Percentiles rank a stretch among this genome's conserved stretches.
Evolutionary conservation across 768 basidiomycete genomes (phyloP).

Genomic region (Dentipellis fragilis): DNA sequence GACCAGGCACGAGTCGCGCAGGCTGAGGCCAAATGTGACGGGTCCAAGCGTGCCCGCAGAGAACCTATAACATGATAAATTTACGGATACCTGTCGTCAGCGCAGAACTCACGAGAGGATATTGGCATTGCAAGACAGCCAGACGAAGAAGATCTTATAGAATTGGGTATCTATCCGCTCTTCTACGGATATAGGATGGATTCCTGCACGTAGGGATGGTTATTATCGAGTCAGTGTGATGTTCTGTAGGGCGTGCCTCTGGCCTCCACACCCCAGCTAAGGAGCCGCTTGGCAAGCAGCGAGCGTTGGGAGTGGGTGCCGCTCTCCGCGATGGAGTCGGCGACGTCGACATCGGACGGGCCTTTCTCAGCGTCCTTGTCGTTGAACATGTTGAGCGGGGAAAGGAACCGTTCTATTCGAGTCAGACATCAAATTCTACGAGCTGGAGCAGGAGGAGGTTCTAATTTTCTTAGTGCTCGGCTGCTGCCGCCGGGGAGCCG

Average conservation of each 20-base stretch:
- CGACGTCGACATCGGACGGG: no score
- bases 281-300: conserved; percentile 12
- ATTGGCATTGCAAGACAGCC: conserved; percentile 30
- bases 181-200: conserved; percentile 24
- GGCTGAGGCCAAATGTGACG: conserved; percentile 29
- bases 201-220: conserved; percentile 13
- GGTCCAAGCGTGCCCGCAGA: conserved; percentile 39
- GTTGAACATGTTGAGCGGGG: no score
- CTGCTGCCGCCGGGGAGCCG: no score
- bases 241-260: conserved; percentile 17
- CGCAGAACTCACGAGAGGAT: conserved; percentile 25
- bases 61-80: conserved; percentile 21
- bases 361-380: no score
- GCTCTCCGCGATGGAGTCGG: neutral
- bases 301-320: neutral
- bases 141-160: conserved; percentile 32
- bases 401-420: no score
- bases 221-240: neutral
- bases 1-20: conserved; percentile 34
- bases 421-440: no score
- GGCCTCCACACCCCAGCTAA: conserved; percentile 23
- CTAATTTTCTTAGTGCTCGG: neutral
- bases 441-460: no score
- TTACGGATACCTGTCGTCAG: neutral
- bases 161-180: conserved; percentile 29